phyloP scores from a whole-genome alignment of 805 yeast species.

The Candida germanica region DNA sequence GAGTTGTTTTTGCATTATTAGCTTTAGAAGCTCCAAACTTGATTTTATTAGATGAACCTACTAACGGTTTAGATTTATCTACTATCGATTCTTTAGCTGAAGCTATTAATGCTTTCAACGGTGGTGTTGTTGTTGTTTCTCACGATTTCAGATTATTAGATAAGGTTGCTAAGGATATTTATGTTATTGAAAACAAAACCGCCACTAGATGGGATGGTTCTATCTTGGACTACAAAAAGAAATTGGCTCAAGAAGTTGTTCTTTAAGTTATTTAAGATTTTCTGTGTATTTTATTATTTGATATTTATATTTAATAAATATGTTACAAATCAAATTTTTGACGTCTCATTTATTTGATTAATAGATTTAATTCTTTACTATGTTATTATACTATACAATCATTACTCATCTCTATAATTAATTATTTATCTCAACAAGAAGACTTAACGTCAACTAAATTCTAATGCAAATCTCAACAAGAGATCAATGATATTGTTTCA shows the following conservation, averaged over 20 bases:
- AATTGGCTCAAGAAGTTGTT: slow-evolving; percentile 87
- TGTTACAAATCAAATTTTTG: too few species aligned
- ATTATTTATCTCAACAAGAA: slow-evolving; percentile 14
- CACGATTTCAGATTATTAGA: slow-evolving; percentile 98
- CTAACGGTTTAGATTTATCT: slow-evolving; percentile 98
- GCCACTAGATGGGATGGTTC: slow-evolving; percentile 96
- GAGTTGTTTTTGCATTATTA: slow-evolving; percentile 95
- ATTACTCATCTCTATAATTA: slow-evolving; percentile 11
- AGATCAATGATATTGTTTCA: slow-evolving; percentile 2
- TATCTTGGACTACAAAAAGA: slow-evolving; percentile 88
- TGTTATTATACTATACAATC: slow-evolving; percentile 6
- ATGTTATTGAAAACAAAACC: slow-evolving; percentile 90
- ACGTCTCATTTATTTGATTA: too few species aligned
- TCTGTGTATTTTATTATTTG: slow-evolving; percentile 12
- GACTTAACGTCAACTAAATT: slow-evolving; percentile 5
- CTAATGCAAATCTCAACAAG: slow-evolving; percentile 15
- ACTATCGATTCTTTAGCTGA: slow-evolving; percentile 97
- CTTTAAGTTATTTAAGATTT: slow-evolving; percentile 29
- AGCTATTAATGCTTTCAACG: slow-evolving; percentile 90
- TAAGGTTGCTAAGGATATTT: slow-evolving; percentile 96
- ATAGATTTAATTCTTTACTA: too few species aligned
- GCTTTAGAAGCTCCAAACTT: slow-evolving; percentile 96
- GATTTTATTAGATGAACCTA: slow-evolving; percentile 96
- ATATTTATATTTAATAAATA: too few species aligned
- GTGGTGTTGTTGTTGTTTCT: slow-evolving; percentile 98